phyloP scores from a whole-genome alignment of 345 rosid species.

The Linum usitatissimum region DNA sequence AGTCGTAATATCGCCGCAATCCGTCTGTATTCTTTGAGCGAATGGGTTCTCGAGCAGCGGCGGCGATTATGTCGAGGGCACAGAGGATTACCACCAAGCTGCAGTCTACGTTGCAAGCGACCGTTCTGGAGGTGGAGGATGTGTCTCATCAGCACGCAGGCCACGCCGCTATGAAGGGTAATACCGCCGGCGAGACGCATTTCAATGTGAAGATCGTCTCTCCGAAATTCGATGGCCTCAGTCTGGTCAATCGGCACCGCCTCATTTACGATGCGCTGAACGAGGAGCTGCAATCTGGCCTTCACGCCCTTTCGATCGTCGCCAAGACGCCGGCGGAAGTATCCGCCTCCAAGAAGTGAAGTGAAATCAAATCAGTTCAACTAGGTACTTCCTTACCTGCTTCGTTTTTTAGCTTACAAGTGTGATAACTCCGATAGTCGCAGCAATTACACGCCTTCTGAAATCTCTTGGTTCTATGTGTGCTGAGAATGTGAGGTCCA shows the following conservation, averaged over 20 bases:
- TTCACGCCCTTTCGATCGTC: constrained; percentile 54
- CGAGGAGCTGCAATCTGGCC: constrained; percentile 40
- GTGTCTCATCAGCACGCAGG: constrained; percentile 71
- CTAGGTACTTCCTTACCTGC: background rate
- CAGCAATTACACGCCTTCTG: too few species aligned
- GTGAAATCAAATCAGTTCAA: background rate
- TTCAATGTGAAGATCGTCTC: constrained; percentile 49
- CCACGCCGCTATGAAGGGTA: constrained; percentile 36
- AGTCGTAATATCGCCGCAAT: too few species aligned
- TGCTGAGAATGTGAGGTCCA: too few species aligned
- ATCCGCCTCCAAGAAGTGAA: constrained; percentile 3
- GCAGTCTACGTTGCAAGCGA: background rate
- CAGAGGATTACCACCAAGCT: background rate
- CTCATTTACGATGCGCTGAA: constrained; percentile 43
- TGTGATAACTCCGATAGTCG: too few species aligned
- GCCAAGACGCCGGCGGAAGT: constrained; percentile 44
- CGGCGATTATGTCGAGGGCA: background rate
- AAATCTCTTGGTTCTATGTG: too few species aligned
- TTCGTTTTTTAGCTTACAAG: too few species aligned
- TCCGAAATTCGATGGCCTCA: constrained; percentile 34
- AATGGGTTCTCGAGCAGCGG: background rate
- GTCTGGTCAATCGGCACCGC: constrained; percentile 43
- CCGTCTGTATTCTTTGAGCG: background rate
- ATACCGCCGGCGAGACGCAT: constrained; percentile 36
- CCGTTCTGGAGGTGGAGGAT: constrained; percentile 45